phyloP scores from a whole-genome alignment of 2,329 filamentous ascomycete species.

The Metarhizium rileyi region DNA sequence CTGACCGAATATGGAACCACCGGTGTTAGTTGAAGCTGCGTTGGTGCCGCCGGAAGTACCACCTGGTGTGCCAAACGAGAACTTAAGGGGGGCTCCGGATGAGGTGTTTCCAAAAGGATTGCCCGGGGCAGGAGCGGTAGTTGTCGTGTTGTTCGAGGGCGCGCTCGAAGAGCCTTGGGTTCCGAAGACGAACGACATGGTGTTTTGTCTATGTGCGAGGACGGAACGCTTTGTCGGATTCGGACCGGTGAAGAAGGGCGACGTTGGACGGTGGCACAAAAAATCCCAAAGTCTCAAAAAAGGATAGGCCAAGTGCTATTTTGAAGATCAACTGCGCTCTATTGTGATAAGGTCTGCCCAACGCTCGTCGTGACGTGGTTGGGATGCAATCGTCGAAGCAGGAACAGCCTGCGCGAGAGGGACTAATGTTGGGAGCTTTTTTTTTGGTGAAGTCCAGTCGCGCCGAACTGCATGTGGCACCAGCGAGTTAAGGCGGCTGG shows the following conservation, averaged over 20 bases:
- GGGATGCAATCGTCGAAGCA: constrained; percentile 1
- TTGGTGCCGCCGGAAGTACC: constrained; percentile 15
- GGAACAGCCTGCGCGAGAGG: constrained; percentile 1
- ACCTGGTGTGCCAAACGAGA: constrained; percentile 30
- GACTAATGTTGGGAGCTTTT: constrained; percentile 6
- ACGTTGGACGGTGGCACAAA: neutral
- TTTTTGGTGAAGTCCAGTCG: constrained; percentile 5
- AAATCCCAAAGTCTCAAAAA: constrained; percentile 2
- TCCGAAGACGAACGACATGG: constrained; percentile 32
- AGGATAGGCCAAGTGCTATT: constrained; percentile 5
- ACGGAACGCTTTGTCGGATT: neutral
- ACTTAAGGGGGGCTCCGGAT: constrained; percentile 21
- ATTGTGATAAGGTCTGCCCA: neutral
- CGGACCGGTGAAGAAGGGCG: neutral
- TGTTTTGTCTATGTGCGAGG: constrained; percentile 5
- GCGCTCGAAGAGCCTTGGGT: constrained; percentile 23
- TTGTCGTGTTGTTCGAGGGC: constrained; percentile 21
- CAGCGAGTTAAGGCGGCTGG: no score
- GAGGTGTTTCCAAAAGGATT: constrained; percentile 29
- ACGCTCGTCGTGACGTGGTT: constrained; percentile 1
- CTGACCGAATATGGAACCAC: constrained; percentile 23
- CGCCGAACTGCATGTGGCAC: neutral
- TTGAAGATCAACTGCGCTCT: neutral
- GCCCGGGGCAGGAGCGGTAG: constrained; percentile 29
- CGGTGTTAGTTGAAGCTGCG: constrained; percentile 18